Evolutionary conservation across 768 basidiomycete genomes (phyloP).

Genomic region (Flagelloscypha sp.): DNA sequence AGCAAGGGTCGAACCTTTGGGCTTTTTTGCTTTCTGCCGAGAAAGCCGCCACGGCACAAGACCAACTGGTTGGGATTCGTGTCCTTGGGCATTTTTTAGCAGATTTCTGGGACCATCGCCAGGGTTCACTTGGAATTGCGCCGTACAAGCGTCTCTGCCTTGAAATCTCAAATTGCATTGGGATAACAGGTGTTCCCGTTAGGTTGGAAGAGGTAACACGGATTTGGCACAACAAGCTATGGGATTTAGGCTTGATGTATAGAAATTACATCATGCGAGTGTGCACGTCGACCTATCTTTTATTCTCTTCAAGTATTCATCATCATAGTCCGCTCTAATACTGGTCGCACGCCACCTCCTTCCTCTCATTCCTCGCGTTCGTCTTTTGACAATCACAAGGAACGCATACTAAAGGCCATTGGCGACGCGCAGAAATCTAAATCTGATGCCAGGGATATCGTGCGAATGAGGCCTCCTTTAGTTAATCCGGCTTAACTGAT

Average conservation of each 20-base stretch:
- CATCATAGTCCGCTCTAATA: slow-evolving; percentile 8
- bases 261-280: slow-evolving; percentile 11
- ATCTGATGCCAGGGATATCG: no score
- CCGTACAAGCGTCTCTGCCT: slow-evolving; percentile 7
- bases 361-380: slow-evolving; percentile 8
- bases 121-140: slow-evolving; percentile 7
- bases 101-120: slow-evolving; percentile 8
- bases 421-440: no score
- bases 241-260: slow-evolving; percentile 4
- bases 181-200: no score
- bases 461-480: no score
- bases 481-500: no score
- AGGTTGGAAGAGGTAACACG: slow-evolving; percentile 1
- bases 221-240: slow-evolving; percentile 5
- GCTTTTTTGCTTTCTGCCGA: slow-evolving; percentile 8
- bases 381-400: slow-evolving; percentile 6
- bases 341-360: slow-evolving; percentile 2
- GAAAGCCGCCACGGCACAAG: slow-evolving; percentile 6
- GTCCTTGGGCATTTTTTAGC: slow-evolving; percentile 10
- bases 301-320: no score
- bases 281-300: no score
- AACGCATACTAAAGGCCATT: slow-evolving; percentile 3
- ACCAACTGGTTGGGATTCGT: slow-evolving; percentile 8
- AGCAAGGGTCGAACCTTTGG: slow-evolving; percentile 9
- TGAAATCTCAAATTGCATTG: slow-evolving; percentile 3